Conservation (phyloP, 148 eudicot genomes). For the Pharnaceum exiguum region DNA sequence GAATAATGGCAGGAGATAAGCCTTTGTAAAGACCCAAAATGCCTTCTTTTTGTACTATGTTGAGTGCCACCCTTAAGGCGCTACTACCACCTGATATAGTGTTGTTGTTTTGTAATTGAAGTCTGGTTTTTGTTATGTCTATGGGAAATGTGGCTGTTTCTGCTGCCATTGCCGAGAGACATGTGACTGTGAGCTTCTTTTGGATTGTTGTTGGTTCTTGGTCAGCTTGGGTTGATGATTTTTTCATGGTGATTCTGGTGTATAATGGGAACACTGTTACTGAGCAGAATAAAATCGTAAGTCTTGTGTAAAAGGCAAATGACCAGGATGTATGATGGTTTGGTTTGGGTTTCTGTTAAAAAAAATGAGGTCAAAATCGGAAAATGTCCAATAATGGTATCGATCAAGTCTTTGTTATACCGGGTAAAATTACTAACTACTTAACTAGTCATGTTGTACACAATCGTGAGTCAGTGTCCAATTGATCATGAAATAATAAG, state of each 20-base stretch:
- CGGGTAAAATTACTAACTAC: too few species aligned
- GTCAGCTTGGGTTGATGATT: not conserved
- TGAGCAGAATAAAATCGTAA: too few species aligned
- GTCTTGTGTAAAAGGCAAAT: too few species aligned
- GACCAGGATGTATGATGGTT: too few species aligned
- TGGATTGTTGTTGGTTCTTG: constrained; percentile 23
- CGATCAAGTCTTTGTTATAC: too few species aligned
- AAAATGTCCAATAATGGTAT: too few species aligned
- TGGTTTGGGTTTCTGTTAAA: too few species aligned
- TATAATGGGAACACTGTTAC: too few species aligned
- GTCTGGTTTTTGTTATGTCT: constrained; percentile 75
- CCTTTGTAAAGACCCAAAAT: constrained; percentile 66
- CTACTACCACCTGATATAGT: constrained; percentile 3
- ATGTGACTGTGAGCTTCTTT: constrained; percentile 47
- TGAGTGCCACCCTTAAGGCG: constrained; percentile 38
- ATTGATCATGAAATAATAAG: too few species aligned
- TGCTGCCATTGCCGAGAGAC: constrained; percentile 73
- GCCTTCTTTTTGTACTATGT: constrained; percentile 45
- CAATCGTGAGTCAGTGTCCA: too few species aligned
- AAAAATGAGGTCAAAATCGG: too few species aligned
- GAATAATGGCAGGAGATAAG: constrained; percentile 56
- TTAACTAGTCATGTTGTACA: too few species aligned
- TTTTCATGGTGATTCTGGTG: constrained; percentile 20
- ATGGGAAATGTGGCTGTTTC: constrained; percentile 87
- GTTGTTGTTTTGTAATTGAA: constrained; percentile 47